Evolutionary conservation across 2,329 filamentous ascomycete genomes (phyloP).

Genomic region (Coleophoma eucalyptorum): DNA sequence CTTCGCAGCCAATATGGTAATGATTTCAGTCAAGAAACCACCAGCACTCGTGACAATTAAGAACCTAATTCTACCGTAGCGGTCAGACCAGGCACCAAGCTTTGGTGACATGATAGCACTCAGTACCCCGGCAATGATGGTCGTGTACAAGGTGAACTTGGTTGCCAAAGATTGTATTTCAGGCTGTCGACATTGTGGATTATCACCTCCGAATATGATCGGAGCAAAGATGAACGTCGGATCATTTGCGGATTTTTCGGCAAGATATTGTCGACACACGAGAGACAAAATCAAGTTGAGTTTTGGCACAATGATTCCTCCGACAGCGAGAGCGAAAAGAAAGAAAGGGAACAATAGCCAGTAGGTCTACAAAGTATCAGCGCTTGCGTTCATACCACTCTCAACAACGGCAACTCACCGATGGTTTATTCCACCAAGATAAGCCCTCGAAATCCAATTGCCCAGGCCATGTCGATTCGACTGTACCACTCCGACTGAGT

Average conservation of each 20-base stretch:
- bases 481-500: background rate
- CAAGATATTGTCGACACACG: slow-evolving; percentile 79
- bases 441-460: slow-evolving; percentile 55
- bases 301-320: slow-evolving; percentile 80
- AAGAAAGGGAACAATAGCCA: slow-evolving; percentile 82
- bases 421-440: slow-evolving; percentile 61
- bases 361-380: slow-evolving; percentile 54
- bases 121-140: slow-evolving; percentile 69
- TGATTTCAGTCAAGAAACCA: slow-evolving; percentile 68
- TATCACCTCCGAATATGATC: slow-evolving; percentile 63
- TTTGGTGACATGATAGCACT: slow-evolving; percentile 80
- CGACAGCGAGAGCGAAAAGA: slow-evolving; percentile 81
- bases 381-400: slow-evolving; percentile 1
- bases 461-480: slow-evolving; percentile 39
- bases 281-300: slow-evolving; percentile 82
- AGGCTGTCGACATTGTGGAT: slow-evolving; percentile 75
- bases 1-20: slow-evolving; percentile 75
- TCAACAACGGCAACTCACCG: slow-evolving; percentile 39
- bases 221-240: slow-evolving; percentile 59
- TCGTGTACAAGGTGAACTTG: slow-evolving; percentile 73
- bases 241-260: slow-evolving; percentile 56
- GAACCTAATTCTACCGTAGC: slow-evolving; percentile 74
- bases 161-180: slow-evolving; percentile 76
- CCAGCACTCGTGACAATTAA: slow-evolving; percentile 72
- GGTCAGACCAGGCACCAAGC: slow-evolving; percentile 80